A percentile compares a stretch with the other conserved stretches of the same genome.
Conservation (phyloP, 169 alveolate genomes). For the Plasmodium yoelii region DNA sequence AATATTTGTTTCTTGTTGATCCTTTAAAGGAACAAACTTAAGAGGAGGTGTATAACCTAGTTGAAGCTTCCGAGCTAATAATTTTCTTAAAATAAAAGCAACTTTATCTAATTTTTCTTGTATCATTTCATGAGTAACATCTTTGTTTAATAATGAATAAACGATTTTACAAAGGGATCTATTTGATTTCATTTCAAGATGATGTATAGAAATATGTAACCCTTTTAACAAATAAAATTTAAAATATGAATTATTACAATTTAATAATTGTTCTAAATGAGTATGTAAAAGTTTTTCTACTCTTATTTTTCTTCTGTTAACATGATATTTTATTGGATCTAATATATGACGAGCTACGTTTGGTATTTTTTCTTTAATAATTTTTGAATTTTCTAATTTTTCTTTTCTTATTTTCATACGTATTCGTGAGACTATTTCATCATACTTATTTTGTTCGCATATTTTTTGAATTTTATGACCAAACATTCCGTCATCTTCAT, state of each 20-base stretch:
- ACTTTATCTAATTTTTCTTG: slow-evolving; percentile 79
- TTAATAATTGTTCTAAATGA: slow-evolving; percentile 83
- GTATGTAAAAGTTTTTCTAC: slow-evolving; percentile 81
- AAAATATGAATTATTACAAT: slow-evolving; percentile 81
- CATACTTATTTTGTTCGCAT: slow-evolving; percentile 81
- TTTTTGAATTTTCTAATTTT: slow-evolving; percentile 79
- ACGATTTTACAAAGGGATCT: slow-evolving; percentile 79
- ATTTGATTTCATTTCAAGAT: slow-evolving; percentile 84
- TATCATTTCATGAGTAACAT: slow-evolving; percentile 73
- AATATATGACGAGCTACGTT: slow-evolving; percentile 81
- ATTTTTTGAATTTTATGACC: slow-evolving; percentile 50
- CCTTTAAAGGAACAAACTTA: slow-evolving; percentile 68
- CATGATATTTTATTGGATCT: slow-evolving; percentile 85
- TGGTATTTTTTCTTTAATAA: slow-evolving; percentile 83
- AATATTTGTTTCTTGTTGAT: slow-evolving; percentile 50
- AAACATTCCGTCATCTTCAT: slow-evolving; percentile 52
- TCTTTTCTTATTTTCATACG: slow-evolving; percentile 82
- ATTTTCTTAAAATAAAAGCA: slow-evolving; percentile 79
- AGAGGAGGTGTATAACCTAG: slow-evolving; percentile 89
- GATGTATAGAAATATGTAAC: slow-evolving; percentile 81
- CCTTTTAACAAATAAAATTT: slow-evolving; percentile 78
- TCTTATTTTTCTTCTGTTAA: slow-evolving; percentile 80
- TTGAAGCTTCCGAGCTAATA: slow-evolving; percentile 84
- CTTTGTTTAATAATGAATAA: slow-evolving; percentile 78
- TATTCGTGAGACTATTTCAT: slow-evolving; percentile 85